Base-by-base conservation (phyloP, 257 asterid species). In the Ocimum tenuiflorum region DNA sequence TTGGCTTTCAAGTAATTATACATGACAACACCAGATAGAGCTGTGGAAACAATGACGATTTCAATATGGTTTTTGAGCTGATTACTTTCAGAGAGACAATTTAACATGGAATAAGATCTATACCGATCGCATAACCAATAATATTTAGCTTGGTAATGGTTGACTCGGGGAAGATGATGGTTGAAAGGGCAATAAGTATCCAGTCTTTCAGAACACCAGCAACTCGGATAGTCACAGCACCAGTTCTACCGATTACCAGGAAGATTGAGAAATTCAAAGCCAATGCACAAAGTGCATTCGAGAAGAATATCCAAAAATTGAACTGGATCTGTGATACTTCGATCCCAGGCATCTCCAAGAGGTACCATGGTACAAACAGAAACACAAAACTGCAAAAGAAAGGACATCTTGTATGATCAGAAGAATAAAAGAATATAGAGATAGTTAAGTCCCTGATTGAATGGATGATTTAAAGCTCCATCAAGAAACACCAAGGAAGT, bases 201-300 rank as follows among this genome's bases (percentile, higher is more conserved):
- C 99, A 94, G 80, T 94, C 99, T 74, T 94, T 94, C 23, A 91
- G 73, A 67, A 94, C 99, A 4, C 99, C 97, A 56, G 99, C 97
- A 42, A 94, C 99, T 62, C 99, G 85, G 52, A 94, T 78, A 22
- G 99, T 94, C 70, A 94, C 97, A 29, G 99, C 99, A 63, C 99
- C 87, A 17, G 99, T 94, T 91, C 99, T 86, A 78, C 97, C 99
- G 54, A 91, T 86, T 24, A 85, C 99, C 68, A 88, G 78, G 78
- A 94, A 91, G 73, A 94, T 91, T 60, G 97, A 91, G 83, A 94
- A 86, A 80, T 94, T 94, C 85, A 94, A 84, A 68, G 95, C 91
- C 79, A 94, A 73, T 10, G 99, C 99, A 77, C 91, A 82, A 29
- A 94, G 83, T 29, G 99, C 99, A 75, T 94, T 94, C 17, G 97